phyloP scores from a whole-genome alignment of 208 protist species.

The Trypanosoma theileri region DNA sequence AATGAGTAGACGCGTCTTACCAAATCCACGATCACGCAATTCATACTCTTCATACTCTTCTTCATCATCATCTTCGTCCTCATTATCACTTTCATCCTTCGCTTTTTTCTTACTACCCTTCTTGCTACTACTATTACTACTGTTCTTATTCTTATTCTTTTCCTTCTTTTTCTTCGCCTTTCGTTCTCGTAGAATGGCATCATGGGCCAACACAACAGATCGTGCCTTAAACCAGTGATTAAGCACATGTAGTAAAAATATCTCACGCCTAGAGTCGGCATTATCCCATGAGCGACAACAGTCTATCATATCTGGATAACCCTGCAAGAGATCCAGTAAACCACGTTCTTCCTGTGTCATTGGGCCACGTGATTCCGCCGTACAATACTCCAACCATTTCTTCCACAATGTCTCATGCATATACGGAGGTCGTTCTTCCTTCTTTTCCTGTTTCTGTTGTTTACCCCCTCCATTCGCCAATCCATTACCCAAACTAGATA shows the following conservation, averaged over 20 bases:
- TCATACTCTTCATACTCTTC: conserved; percentile 56
- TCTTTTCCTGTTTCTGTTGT: not conserved
- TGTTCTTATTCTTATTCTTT: conserved; percentile 11
- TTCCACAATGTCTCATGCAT: conserved; percentile 68
- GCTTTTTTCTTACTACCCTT: conserved; percentile 14
- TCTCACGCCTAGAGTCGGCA: conserved; percentile 59
- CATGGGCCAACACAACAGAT: conserved; percentile 69
- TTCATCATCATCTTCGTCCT: conserved; percentile 31
- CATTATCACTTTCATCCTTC: conserved; percentile 4
- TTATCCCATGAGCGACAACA: conserved; percentile 78
- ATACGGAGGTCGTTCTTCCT: conserved; percentile 40
- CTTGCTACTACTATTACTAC: not conserved
- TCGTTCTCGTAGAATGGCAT: conserved; percentile 48
- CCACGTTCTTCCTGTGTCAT: conserved; percentile 76
- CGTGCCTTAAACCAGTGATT: conserved; percentile 91
- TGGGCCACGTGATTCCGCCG: conserved; percentile 14
- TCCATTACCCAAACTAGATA: no score
- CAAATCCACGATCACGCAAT: conserved; percentile 94
- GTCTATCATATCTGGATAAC: conserved; percentile 79
- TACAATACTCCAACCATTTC: conserved; percentile 67
- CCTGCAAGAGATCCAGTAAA: conserved; percentile 68
- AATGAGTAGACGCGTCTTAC: conserved; percentile 90
- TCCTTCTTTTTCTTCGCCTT: conserved; percentile 19
- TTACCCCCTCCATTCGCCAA: no score
- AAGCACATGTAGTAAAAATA: conserved; percentile 67